Evolutionary conservation across 208 protist species (phyloP), one percentile per base, ranked within the genome.

Genomic region (Wallacemonas sp.): DNA sequence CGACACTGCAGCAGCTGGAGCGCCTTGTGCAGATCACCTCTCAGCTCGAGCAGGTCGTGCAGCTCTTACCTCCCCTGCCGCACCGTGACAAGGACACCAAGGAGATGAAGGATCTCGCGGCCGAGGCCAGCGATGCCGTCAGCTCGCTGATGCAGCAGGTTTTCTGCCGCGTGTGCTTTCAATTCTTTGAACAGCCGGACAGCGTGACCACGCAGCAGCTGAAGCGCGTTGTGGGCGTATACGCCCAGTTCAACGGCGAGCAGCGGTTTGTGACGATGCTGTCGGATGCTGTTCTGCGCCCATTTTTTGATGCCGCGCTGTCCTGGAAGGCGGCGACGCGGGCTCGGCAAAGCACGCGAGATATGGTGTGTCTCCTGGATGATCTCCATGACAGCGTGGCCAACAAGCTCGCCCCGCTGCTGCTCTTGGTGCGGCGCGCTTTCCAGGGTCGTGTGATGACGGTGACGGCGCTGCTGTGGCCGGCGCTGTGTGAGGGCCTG

Each of bases 271-370:
- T 77, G 48, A 52, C 46, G 0, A 84, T 92, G 68, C 83, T 89
- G 21, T 76, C 81, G 38, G 74, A 88, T 13, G 44, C 58, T 1
- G 76, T 96, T 37, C 52, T 93, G 53, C 73, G 78, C 6, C 81
- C 77, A 0, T 69, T 81, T 12, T 38, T 93, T 17, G 85, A 96
- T 34, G 67, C 46, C 19, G 68, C 91, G 1, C 73, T 96, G 17
- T 86, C 87, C 10, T 96, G 90, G 90, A 87, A 85, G 41, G 85
- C 85, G 0, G 85, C 86, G 0, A 86, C 90, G 21, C 83, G 88
- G 70, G 85, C 85, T 0, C 79, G 87, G 8, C 79, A 89, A 36
- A 87, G 74, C 72, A 63, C 77, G 0, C 76, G 81, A 24, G 77
- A 85, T 4, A 87, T 69, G 1, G 71, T 92, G 27, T 36, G 69